A percentile compares a stretch with the other conserved stretches of the same genome.
These are phyloP conservation scores for Gynochthodes officinalis DNA, from an alignment of 257 asterid genomes.

Conservation along the genomic window DNA sequence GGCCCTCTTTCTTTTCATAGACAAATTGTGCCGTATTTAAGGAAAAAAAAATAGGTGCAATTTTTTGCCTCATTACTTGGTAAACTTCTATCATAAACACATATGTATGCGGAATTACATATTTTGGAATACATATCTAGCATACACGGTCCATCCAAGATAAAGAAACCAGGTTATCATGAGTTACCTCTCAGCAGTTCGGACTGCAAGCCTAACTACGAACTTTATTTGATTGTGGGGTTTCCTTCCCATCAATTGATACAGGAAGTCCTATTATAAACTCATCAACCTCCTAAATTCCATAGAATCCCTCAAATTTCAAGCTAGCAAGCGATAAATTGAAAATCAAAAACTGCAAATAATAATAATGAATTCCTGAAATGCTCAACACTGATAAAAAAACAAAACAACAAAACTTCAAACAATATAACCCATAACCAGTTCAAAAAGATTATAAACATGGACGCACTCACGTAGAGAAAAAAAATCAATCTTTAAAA, in stretches of 20 bases:
- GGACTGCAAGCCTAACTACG: constrained; percentile 80
- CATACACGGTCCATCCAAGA: too few species aligned
- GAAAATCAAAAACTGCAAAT: background rate
- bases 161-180: constrained; percentile 7
- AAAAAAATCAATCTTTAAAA: background rate
- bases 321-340: background rate
- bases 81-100: background rate
- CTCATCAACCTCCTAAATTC: constrained; percentile 84
- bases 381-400: background rate
- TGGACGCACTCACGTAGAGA: background rate
- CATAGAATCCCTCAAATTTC: constrained; percentile 13
- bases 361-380: too few species aligned
- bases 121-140: background rate
- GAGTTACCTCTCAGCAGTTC: constrained; percentile 82
- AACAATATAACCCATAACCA: background rate
- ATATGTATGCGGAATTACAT: background rate
- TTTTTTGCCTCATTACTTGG: background rate
- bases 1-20: background rate
- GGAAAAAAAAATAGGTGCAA: background rate
- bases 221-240: constrained; percentile 83
- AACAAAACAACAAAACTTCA: background rate
- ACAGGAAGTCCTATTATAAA: constrained; percentile 84
- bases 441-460: background rate
- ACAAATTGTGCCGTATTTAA: background rate
- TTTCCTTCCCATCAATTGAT: constrained; percentile 73